Evolutionary conservation across 306 rosid species (phyloP), one percentile per base, ranked within the genome.

Genomic region (Senna siamea): DNA sequence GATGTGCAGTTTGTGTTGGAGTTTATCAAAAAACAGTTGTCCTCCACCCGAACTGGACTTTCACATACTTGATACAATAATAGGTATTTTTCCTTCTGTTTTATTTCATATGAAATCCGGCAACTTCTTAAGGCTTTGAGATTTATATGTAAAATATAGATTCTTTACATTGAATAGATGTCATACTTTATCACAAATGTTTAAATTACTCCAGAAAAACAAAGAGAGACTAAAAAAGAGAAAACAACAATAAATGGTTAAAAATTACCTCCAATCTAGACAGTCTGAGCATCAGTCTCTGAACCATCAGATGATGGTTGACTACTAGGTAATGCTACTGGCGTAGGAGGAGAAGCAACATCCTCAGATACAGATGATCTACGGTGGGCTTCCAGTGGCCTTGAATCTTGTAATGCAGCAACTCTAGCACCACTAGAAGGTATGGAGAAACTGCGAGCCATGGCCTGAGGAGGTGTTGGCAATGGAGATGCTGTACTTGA

Each of bases 381-480:
- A 14, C 67, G 81, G 72, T 83, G 75, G 52, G 87, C 69, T 78
- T 89, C 89, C 63, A 53, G 82, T 34, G 80, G 81, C 74, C 84
- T 80, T n/a, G 85, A 63, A 59, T 59, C 79, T 38, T 77, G 85
- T 65, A 83, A 81, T 58, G 77, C 88, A 59, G 72, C 76, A 60
- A 47, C 87, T 84, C 86, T 86, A 68, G 83, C 69, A 73, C 87
- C 79, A 73, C 88, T 85, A 17, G 95, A 87, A 18, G 98, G 99
- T 74, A 92, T 88, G 66, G 99, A 95, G 82, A 86, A 86, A 81
- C 99, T 92, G 53, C 97, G 98, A 58, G 85, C 44, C 66, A 92
- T 80, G 57, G 74, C 72, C 75, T 76, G 93, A 44, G 96, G 93
- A 72, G 99, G 99, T 30, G 40, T 80, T 73, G 98, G 97, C 74